Base-by-base conservation (phyloP, 805 yeast genomes). In the Wilhelminamyces savonicus region DNA sequence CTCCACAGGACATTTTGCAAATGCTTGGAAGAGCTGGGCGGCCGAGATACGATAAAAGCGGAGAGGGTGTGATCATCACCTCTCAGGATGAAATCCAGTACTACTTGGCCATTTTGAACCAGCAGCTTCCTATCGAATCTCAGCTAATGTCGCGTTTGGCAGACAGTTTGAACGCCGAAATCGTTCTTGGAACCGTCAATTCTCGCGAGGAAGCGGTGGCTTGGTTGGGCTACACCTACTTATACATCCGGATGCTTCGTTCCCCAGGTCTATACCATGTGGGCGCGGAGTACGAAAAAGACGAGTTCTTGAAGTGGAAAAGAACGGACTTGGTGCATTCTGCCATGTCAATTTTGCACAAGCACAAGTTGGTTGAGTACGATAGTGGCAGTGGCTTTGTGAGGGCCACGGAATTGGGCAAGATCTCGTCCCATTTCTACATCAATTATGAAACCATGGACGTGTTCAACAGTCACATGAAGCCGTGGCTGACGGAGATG, bases 1-100 rank as follows among this genome's bases (percentile, higher is more conserved):
- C 95, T 0, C 94, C 97, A 0, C 98, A 90, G 46, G 97, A 92
- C 57, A 81, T 90, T 22, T 55, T 90, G 7, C 98, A 90, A 58
- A 90, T 90, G 97, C 66, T 90, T n/a, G 97, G 97, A 21, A 76
- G 97, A 62, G 97, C 97, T 13, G 97, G 97, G 43, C 72, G 98
- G 56, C 98, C 98, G 0, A 69, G 96, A 30, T 92, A 82, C 56
- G 98, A 90, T 54, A 76, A 77, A 12, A 74, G 77, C 46, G 98
- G 98, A 46, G 95, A 85, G 44, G 98, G 97, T 61, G 77, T 90
- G 3, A 84, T 90, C 19, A 85, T 90, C 28, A 92, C 97, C 0
- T 71, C 88, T 0, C 92, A 84, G 35, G 77, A 78, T 13, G 94
- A 87, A 44, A 69, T 90, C 12, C 90, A 84, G 40, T 88, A 86